phyloP scores from a whole-genome alignment of 2,329 filamentous ascomycete species.

The Exophiala lecanii-corni region DNA sequence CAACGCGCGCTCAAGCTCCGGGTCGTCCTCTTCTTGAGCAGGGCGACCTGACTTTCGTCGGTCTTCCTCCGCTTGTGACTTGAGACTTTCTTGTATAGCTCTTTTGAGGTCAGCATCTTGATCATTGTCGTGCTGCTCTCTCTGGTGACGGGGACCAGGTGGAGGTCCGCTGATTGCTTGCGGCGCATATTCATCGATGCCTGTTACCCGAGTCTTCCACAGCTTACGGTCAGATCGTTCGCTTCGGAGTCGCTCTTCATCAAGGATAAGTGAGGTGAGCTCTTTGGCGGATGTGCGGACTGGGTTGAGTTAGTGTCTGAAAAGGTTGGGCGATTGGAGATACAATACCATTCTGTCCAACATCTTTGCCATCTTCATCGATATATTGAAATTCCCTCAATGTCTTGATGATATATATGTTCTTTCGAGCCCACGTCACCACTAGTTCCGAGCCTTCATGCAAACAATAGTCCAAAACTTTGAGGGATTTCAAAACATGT shows the following conservation, averaged over 20 bases:
- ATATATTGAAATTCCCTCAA: conserved; percentile 94
- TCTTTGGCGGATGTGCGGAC: conserved; percentile 96
- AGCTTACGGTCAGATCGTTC: conserved; percentile 88
- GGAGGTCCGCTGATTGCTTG: conserved; percentile 40
- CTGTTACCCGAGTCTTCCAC: conserved; percentile 95
- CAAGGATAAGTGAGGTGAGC: conserved; percentile 81
- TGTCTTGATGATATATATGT: conserved; percentile 98
- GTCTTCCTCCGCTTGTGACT: conserved; percentile 86
- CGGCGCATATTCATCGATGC: conserved; percentile 73
- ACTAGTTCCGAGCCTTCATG: conserved; percentile 96
- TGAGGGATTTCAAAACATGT: conserved; percentile 93
- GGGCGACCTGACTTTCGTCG: conserved; percentile 54
- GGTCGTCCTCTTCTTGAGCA: conserved; percentile 65
- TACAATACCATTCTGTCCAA: conserved; percentile 93
- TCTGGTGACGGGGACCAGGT: conserved; percentile 33
- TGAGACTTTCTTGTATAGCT: conserved; percentile 69
- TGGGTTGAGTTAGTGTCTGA: conserved; percentile 37
- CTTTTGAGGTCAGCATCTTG: conserved; percentile 78
- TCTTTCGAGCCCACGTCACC: conserved; percentile 96
- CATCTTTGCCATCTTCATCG: conserved; percentile 91
- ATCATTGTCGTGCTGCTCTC: conserved; percentile 57
- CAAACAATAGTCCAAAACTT: conserved; percentile 95
- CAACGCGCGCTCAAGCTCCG: conserved; percentile 91
- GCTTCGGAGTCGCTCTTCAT: conserved; percentile 85
- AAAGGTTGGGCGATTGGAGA: conserved; percentile 12